These are phyloP conservation scores for Trametes cingulata DNA, from an alignment of 768 basidiomycete genomes.

Conservation along the genomic window DNA sequence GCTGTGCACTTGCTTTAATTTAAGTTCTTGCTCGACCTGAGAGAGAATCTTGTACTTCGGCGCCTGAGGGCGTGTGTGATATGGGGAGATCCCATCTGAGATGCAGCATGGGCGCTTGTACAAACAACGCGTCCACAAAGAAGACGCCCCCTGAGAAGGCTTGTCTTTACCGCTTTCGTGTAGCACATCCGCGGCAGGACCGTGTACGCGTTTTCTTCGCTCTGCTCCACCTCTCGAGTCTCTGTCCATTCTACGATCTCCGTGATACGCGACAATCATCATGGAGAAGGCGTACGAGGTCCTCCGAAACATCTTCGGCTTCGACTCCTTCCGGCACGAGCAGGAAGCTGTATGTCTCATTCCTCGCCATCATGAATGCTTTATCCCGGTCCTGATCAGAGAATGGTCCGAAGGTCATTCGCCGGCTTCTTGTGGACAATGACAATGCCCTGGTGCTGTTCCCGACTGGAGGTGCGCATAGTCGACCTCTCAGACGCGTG, in stretches of 20 bases:
- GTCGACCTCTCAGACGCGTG: not conserved
- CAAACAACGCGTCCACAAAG: constrained; percentile 19
- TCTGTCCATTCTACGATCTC: not conserved
- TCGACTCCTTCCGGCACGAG: constrained; percentile 37
- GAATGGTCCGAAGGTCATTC: constrained; percentile 33
- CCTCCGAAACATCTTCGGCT: constrained; percentile 38
- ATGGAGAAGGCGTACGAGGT: constrained; percentile 40
- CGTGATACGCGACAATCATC: not conserved
- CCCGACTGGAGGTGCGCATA: constrained; percentile 39
- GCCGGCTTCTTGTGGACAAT: constrained; percentile 39
- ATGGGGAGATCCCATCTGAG: not conserved
- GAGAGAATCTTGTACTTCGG: not conserved
- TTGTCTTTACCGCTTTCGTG: not conserved
- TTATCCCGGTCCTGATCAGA: not conserved
- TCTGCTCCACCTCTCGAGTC: not conserved
- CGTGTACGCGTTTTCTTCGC: not conserved
- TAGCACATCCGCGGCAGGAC: not conserved
- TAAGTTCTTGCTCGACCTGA: constrained; percentile 12
- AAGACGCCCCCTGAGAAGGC: not conserved
- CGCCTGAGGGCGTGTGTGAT: not conserved
- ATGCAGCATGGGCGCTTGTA: not conserved
- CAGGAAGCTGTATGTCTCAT: constrained; percentile 37
- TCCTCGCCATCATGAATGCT: not conserved
- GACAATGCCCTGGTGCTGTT: constrained; percentile 44
- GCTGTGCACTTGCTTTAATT: constrained; percentile 17